A percentile compares a stretch with the other conserved stretches of the same genome.
phyloP scores from a whole-genome alignment of 208 protist species.

The Leishmania martiniquensis region DNA sequence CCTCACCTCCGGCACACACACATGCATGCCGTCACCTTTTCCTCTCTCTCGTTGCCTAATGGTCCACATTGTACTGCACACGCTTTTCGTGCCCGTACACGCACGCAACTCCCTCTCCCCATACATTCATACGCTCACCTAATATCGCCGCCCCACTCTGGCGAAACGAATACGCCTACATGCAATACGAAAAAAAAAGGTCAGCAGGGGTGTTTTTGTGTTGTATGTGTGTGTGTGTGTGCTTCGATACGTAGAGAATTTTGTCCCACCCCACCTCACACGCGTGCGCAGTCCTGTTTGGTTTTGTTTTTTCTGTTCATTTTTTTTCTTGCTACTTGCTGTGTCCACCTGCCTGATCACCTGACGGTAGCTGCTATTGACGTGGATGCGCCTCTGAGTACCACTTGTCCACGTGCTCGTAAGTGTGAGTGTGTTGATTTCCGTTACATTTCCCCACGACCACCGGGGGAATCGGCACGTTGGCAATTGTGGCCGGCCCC shows the following conservation, averaged over 20 bases:
- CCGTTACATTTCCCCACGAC: too few relatives aligned
- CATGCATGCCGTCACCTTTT: neutral
- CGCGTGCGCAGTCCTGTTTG: slow-evolving; percentile 4
- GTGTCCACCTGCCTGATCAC: slow-evolving; percentile 10
- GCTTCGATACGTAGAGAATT: slow-evolving; percentile 5
- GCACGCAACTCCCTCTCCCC: neutral
- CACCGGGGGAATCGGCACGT: too few relatives aligned
- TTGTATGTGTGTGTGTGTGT: neutral
- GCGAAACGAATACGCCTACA: neutral
- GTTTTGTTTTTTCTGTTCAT: neutral
- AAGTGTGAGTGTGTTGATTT: too few relatives aligned
- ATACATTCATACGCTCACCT: neutral
- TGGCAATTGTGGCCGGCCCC: too few relatives aligned
- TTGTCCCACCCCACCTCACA: neutral
- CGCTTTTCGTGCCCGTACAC: neutral
- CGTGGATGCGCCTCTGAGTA: slow-evolving; percentile 1
- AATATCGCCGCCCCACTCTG: neutral
- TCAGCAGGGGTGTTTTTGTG: neutral
- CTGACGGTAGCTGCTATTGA: neutral
- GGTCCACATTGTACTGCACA: neutral
- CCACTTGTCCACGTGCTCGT: neutral
- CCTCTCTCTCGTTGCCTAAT: neutral
- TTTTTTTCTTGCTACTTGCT: slow-evolving; percentile 1
- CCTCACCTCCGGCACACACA: too few relatives aligned
- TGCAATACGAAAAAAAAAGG: neutral